These are phyloP conservation scores for Nitzschia palea DNA, from an alignment of 108 stramenopile species.

Conservation along the genomic window DNA sequence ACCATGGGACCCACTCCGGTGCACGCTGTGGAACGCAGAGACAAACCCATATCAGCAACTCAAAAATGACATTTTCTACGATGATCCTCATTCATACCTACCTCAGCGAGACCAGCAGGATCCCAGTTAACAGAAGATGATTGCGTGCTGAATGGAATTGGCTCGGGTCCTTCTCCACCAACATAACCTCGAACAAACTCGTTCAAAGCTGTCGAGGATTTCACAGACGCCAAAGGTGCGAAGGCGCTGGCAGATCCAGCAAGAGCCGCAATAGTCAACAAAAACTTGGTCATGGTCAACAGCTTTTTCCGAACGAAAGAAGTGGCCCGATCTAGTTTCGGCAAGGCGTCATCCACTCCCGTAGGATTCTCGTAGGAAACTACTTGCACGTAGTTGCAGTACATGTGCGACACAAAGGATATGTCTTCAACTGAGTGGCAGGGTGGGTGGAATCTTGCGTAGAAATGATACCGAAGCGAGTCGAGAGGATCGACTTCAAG, in stretches of 20 bases:
- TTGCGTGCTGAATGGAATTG: conserved; percentile 46
- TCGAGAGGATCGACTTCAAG: conserved; percentile 11
- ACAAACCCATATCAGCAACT: not conserved
- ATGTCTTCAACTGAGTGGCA: conserved; percentile 8
- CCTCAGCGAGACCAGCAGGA: conserved; percentile 71
- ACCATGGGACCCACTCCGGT: conserved; percentile 58
- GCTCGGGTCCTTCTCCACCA: conserved; percentile 62
- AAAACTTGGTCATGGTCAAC: conserved; percentile 49
- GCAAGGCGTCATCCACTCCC: not conserved
- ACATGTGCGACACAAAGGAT: not conserved
- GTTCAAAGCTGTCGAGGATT: conserved; percentile 42
- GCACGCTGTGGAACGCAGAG: conserved; percentile 11
- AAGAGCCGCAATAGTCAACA: conserved; percentile 45
- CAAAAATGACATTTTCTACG: not conserved
- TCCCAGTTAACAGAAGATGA: conserved; percentile 55
- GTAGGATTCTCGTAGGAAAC: not conserved
- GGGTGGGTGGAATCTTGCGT: no score
- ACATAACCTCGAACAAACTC: conserved; percentile 56
- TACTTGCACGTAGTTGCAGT: not conserved
- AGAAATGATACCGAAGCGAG: not conserved
- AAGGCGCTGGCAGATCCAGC: conserved; percentile 68
- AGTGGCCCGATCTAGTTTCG: not conserved
- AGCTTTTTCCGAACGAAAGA: not conserved
- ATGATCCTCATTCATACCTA: conserved; percentile 16
- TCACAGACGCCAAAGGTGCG: conserved; percentile 38